These are phyloP conservation scores for Arthrobotrys sphaeroides DNA, from an alignment of 2,329 filamentous ascomycete species.

Conservation along the genomic window DNA sequence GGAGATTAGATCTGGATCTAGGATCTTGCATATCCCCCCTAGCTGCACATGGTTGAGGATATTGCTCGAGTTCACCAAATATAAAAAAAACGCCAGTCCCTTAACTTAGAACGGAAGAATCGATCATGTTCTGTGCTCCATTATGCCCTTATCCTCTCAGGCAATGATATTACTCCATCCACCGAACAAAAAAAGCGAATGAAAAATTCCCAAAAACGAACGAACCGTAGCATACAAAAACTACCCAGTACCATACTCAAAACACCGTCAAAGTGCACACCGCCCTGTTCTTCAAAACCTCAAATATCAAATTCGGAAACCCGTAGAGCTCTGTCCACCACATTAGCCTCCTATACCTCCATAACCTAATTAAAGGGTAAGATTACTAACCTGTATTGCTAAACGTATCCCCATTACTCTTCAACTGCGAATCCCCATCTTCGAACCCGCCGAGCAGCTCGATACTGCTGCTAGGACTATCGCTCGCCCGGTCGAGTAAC, in stretches of 20 bases:
- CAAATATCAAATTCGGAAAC: slow-evolving; percentile 92
- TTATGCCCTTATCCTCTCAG: too few species aligned
- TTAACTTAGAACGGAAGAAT: too few species aligned
- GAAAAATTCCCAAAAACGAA: neutral
- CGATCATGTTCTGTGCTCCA: too few species aligned
- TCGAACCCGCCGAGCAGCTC: slow-evolving; percentile 88
- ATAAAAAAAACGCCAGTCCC: too few species aligned
- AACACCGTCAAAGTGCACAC: slow-evolving; percentile 91
- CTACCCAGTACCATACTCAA: slow-evolving; percentile 66
- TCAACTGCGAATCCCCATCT: slow-evolving; percentile 68
- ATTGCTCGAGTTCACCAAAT: too few species aligned
- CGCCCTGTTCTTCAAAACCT: slow-evolving; percentile 90
- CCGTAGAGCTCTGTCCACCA: slow-evolving; percentile 71
- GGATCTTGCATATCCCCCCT: too few species aligned
- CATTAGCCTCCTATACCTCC: slow-evolving; percentile 7
- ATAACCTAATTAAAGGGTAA: too few species aligned
- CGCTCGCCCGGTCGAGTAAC: slow-evolving; percentile 90
- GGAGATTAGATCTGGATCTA: too few species aligned
- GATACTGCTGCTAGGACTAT: slow-evolving; percentile 88
- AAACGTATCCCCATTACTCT: slow-evolving; percentile 63
- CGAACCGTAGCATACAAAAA: neutral
- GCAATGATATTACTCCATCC: slow-evolving; percentile 3
- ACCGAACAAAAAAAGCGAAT: neutral
- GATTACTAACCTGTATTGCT: slow-evolving; percentile 57
- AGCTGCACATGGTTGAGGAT: too few species aligned